Conservation (phyloP, 2,329 filamentous ascomycete species). For the Thelonectria blattea region DNA sequence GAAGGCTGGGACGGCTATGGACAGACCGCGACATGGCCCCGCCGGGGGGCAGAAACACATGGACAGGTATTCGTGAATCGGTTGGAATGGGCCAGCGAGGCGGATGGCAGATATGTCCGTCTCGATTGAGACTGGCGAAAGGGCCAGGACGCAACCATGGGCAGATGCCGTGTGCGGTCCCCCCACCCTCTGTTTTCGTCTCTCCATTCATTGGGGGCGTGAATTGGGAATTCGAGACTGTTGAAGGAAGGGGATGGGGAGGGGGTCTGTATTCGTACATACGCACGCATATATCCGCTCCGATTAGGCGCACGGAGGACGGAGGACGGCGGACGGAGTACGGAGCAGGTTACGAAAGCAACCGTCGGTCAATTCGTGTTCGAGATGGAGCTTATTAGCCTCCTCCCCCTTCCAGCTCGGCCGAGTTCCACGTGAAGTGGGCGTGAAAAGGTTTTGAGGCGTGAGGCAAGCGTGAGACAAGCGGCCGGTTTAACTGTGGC, state of each 20-base stretch:
- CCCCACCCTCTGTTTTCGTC: conserved; percentile 8
- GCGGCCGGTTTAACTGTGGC: neutral
- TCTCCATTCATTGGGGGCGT: neutral
- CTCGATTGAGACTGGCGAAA: conserved; percentile 16
- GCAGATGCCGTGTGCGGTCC: conserved; percentile 17
- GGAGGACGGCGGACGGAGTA: no score
- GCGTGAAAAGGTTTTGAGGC: conserved; percentile 4
- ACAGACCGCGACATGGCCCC: conserved; percentile 27
- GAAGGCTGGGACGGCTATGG: neutral
- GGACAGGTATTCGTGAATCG: neutral
- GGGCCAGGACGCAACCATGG: conserved; percentile 18
- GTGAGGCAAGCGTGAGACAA: conserved; percentile 8
- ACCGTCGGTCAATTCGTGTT: conserved; percentile 2
- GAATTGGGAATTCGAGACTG: neutral
- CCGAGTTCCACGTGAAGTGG: conserved; percentile 22
- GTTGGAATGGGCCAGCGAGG: conserved; percentile 22
- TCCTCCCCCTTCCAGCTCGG: conserved; percentile 12
- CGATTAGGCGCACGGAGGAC: neutral
- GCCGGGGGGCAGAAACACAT: conserved; percentile 3
- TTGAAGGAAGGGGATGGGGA: conserved; percentile 1
- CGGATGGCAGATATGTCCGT: conserved; percentile 10
- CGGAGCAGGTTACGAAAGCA: no score
- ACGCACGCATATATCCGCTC: neutral
- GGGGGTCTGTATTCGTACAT: conserved; percentile 3
- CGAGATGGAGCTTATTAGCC: conserved; percentile 11